Evolutionary conservation across 2,329 filamentous ascomycete species (phyloP), one percentile per base, ranked within the genome.

Genomic region (Furcasterigmium furcatum): DNA sequence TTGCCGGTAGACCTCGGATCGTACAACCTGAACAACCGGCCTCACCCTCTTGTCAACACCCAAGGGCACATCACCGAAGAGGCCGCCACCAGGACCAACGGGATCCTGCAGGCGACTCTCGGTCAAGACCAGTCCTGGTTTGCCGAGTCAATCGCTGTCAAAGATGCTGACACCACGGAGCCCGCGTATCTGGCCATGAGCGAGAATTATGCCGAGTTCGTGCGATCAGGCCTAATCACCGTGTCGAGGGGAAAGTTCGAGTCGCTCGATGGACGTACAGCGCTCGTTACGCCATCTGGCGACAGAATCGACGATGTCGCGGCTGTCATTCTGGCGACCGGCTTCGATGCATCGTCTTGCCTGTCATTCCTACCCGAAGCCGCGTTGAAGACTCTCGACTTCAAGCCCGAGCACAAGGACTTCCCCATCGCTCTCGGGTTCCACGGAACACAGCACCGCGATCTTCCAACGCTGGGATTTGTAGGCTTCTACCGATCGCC

Each of bases 401-500:
- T 85, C 55, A 78, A 80, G 2, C 62, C 77, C 0, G 55, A 61
- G 1, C 75, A 81, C 48, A 60, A 68, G 14, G 74, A 76, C 41
- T 73, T 84, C n/a, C 82, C 84, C 0, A 61, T 88, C 2, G 77
- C 85, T 0, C 70, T 94, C 1, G 80, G 85, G 19, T 83, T 85
- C 41, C 84, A 88, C 52, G 80, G 79, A 2, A 84, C 83, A 0
- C 71, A 84, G 45, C 79, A 84, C 47, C 74, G 77, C 0, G 66
- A 72, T 0, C 63, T 91, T 0, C 77, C 84, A 0, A 78, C 77
- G 6, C 66, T 94, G 0, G 88, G 87, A 1, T 91, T 94, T 55
- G 84, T 94, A 1, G 89, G 89, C 1, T 90, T 91, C 64, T 95
- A 95, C 58, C 79, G 89, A 49, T 87, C 87, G 0, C 88, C 88